Evolutionary conservation across 257 asterid genomes (phyloP).

Genomic region (Solanum tarapatanum): DNA sequence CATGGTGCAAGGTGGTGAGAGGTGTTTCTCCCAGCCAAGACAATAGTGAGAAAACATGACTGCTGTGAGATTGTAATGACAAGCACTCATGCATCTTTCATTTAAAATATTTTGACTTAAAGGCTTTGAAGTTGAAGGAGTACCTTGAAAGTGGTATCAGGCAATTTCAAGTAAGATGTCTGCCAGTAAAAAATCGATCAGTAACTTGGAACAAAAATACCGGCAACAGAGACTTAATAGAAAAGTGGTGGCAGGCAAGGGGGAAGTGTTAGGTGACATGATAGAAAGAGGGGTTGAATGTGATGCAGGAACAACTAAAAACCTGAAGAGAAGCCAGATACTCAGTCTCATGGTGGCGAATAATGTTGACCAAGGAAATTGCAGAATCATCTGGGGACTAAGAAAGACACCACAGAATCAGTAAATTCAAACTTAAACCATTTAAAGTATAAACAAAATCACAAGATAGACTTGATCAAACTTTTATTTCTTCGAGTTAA

Average conservation of each 20-base stretch:
- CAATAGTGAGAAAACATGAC: background rate
- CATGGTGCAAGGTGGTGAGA: background rate
- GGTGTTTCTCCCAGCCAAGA: background rate
- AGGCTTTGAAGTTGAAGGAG: background rate
- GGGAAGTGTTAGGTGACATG: background rate
- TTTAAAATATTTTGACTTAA: background rate
- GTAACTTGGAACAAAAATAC: background rate
- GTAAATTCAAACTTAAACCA: background rate
- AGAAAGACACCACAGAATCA: conserved; percentile 9
- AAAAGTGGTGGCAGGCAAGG: background rate
- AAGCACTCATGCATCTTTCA: background rate
- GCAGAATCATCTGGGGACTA: conserved; percentile 91
- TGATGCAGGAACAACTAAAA: background rate
- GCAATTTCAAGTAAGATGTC: conserved; percentile 63
- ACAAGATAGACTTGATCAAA: background rate
- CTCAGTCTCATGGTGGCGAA: conserved; percentile 86
- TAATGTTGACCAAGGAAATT: conserved; percentile 48
- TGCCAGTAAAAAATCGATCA: conserved; percentile 23
- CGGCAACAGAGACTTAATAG: background rate
- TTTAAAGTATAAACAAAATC: background rate
- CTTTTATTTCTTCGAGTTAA: background rate
- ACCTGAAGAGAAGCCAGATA: conserved; percentile 86
- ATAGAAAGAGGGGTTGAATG: background rate
- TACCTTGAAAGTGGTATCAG: conserved; percentile 98
- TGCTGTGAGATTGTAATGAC: background rate